Evolutionary conservation across 306 rosid genomes (phyloP).

Genomic region (Glycine latifolia): DNA sequence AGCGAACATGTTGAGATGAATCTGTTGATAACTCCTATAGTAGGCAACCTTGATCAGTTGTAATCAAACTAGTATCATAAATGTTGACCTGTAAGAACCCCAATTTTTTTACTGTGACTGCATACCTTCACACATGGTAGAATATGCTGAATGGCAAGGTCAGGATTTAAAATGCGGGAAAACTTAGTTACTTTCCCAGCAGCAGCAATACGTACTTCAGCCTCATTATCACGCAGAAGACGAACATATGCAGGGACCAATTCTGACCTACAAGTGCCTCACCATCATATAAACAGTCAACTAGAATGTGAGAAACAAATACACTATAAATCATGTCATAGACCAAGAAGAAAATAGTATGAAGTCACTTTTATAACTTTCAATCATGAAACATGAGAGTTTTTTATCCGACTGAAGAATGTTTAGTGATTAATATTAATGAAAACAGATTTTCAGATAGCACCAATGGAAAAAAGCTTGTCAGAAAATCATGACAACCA

Average conservation of each 20-base stretch:
- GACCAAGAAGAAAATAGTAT: conserved; percentile 26
- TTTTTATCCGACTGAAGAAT: conserved; percentile 17
- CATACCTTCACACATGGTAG: conserved; percentile 97
- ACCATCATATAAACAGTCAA: conserved; percentile 42
- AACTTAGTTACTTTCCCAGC: conserved; percentile 95
- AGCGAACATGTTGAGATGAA: conserved; percentile 98
- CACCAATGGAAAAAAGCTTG: conserved; percentile 33
- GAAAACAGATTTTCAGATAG: conserved; percentile 25
- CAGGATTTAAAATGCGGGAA: conserved; percentile 85
- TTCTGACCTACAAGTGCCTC: conserved; percentile 69
- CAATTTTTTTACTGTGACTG: neutral
- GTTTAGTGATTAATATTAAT: conserved; percentile 2
- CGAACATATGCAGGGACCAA: conserved; percentile 96
- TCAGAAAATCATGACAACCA: conserved; percentile 20
- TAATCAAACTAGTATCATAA: conserved; percentile 23
- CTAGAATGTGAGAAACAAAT: conserved; percentile 38
- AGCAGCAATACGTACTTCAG: conserved; percentile 98
- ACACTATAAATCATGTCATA: conserved; percentile 23
- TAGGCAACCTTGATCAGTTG: conserved; percentile 43
- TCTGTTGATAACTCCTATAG: conserved; percentile 87
- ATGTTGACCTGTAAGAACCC: conserved; percentile 6
- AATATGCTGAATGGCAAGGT: conserved; percentile 91
- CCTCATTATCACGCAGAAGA: conserved; percentile 95
- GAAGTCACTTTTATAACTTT: conserved; percentile 17
- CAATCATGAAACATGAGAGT: neutral